Conservation (phyloP, 1,139 yeast species). For the Taphrina wiesneri region DNA sequence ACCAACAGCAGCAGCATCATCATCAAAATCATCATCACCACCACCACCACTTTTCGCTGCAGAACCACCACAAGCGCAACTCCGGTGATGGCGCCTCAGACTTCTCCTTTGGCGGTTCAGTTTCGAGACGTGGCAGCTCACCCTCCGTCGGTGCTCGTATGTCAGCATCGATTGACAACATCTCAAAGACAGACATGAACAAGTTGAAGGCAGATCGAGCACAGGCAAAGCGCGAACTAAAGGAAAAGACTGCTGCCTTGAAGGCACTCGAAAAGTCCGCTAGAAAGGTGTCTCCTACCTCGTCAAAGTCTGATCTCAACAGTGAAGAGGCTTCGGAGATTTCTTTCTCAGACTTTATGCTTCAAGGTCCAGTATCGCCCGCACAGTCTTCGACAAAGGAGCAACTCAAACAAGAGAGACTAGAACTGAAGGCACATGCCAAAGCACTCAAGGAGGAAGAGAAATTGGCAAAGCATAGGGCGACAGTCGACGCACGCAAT, state of each 20-base stretch:
- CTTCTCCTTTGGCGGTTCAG: not conserved
- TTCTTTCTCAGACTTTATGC: slow-evolving; percentile 6
- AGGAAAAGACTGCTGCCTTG: slow-evolving; percentile 7
- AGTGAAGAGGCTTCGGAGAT: not conserved
- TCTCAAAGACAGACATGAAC: not conserved
- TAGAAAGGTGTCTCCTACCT: not conserved
- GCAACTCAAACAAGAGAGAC: not conserved
- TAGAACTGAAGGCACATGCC: slow-evolving; percentile 2
- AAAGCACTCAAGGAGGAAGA: slow-evolving; percentile 13
- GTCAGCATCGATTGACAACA: not conserved
- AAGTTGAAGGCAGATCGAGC: slow-evolving; percentile 1
- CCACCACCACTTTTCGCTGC: not conserved
- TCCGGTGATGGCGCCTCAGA: not conserved
- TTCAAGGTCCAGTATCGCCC: not conserved
- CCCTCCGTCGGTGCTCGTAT: not conserved
- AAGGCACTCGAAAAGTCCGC: not conserved
- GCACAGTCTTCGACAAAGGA: not conserved
- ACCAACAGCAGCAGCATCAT: not conserved
- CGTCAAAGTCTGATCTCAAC: not conserved
- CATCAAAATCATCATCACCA: not conserved
- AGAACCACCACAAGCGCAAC: not conserved
- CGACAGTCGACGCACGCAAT: slow-evolving; percentile 10
- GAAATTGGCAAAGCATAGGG: not conserved
- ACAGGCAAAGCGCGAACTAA: slow-evolving; percentile 5
- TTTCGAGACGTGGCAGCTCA: slow-evolving; percentile 1